Conservation (phyloP, 2,329 filamentous ascomycete genomes). For the Penicillium sp. region DNA sequence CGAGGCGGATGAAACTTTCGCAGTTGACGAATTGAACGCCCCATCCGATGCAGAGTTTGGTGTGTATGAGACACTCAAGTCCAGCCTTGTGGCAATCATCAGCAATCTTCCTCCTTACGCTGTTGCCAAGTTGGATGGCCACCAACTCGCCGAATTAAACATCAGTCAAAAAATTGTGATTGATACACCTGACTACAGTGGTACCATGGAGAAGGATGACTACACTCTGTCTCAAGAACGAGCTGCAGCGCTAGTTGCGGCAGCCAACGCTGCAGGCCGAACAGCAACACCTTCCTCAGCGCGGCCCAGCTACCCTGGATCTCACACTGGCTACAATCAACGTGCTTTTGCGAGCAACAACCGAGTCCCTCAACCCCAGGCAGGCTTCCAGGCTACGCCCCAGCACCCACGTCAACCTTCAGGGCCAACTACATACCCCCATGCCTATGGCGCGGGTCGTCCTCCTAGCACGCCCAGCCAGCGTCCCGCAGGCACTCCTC, state of each 20-base stretch:
- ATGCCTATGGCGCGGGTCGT: conserved; percentile 33
- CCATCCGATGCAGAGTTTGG: conserved; percentile 60
- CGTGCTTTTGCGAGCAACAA: conserved; percentile 34
- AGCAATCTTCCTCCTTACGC: conserved; percentile 78
- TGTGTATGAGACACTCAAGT: conserved; percentile 72
- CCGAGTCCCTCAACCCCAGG: conserved; percentile 29
- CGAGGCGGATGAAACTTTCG: conserved; percentile 28
- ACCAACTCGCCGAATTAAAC: conserved; percentile 79
- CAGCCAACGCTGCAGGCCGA: conserved; percentile 33
- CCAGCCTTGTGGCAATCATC: conserved; percentile 73
- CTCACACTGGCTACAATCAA: conserved; percentile 37
- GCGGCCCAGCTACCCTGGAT: conserved; percentile 32
- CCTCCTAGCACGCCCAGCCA: conserved; percentile 40
- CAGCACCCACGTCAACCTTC: conserved; percentile 37
- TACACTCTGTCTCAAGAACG: conserved; percentile 55
- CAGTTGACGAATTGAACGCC: conserved; percentile 44
- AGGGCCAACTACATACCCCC: conserved; percentile 34
- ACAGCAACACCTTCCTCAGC: conserved; percentile 37
- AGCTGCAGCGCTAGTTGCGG: conserved; percentile 33
- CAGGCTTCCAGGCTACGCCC: conserved; percentile 31
- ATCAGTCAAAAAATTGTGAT: conserved; percentile 78
- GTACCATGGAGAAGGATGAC: conserved; percentile 83
- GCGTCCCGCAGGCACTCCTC: conserved; percentile 38
- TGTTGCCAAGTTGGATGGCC: conserved; percentile 81
- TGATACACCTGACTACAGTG: conserved; percentile 71